A percentile compares a stretch with the other conserved stretches of the same genome.
Evolutionary conservation across 768 basidiomycete species (phyloP).

Genomic region (Macrolepiota albuminosa): DNA sequence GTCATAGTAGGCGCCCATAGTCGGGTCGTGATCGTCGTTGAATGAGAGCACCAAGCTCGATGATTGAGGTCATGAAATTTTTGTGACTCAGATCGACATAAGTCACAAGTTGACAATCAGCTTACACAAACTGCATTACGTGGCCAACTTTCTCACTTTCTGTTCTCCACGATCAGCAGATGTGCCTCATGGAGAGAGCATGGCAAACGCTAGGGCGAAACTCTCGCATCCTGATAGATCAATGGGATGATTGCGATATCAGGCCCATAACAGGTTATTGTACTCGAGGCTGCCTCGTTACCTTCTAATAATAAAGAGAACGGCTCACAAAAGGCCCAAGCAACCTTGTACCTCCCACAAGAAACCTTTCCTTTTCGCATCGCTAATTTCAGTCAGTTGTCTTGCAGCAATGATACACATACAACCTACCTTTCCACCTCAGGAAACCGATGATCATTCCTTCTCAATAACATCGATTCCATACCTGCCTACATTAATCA

Average conservation of each 20-base stretch:
- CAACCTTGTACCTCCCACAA: slow-evolving; percentile 2
- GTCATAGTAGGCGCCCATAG: slow-evolving; percentile 88
- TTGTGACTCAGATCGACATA: slow-evolving; percentile 13
- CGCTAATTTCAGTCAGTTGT: background rate
- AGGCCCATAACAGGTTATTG: slow-evolving; percentile 4
- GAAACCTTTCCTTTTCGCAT: background rate
- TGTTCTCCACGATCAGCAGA: background rate
- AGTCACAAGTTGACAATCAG: slow-evolving; percentile 1
- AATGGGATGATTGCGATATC: slow-evolving; percentile 7
- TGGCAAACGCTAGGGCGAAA: slow-evolving; percentile 12
- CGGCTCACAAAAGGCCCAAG: slow-evolving; percentile 3
- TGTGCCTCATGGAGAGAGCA: slow-evolving; percentile 19
- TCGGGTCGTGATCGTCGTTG: slow-evolving; percentile 6
- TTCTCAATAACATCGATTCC: slow-evolving; percentile 16
- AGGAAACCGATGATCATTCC: slow-evolving; percentile 6
- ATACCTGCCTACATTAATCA: slow-evolving; percentile 26
- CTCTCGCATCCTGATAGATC: slow-evolving; percentile 6
- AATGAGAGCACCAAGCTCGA: background rate
- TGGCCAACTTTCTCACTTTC: background rate
- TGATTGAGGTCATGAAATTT: slow-evolving; percentile 16
- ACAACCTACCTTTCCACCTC: slow-evolving; percentile 13
- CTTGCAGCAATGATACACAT: slow-evolving; percentile 9
- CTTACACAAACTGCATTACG: slow-evolving; percentile 3
- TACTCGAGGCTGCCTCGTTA: slow-evolving; percentile 17
- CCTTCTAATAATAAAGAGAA: slow-evolving; percentile 11